A percentile compares a stretch with the other conserved stretches of the same genome.
Conservation (phyloP, 306 rosid species). For the Cicer judaicum region DNA sequence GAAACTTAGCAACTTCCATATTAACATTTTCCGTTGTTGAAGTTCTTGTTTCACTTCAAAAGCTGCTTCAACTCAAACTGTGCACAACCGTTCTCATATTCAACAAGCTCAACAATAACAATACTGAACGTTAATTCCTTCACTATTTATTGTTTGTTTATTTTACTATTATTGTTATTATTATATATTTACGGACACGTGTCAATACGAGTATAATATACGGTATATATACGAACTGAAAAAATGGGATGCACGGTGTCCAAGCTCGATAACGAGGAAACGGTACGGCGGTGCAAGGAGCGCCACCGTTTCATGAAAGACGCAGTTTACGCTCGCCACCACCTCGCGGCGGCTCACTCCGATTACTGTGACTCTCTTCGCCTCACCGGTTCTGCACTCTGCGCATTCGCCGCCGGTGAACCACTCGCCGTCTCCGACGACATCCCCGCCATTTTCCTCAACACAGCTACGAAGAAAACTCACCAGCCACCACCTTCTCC, state of each 20-base stretch:
- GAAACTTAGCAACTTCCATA: not conserved
- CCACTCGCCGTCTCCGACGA: slow-evolving; percentile 74
- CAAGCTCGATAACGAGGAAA: slow-evolving; percentile 85
- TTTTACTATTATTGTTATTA: not conserved
- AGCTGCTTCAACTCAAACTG: slow-evolving; percentile 2
- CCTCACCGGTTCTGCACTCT: slow-evolving; percentile 76
- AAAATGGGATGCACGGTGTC: slow-evolving; percentile 90
- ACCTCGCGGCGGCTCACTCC: slow-evolving; percentile 90
- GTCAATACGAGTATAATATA: slow-evolving; percentile 35
- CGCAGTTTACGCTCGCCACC: slow-evolving; percentile 81
- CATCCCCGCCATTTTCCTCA: slow-evolving; percentile 75
- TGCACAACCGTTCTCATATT: not conserved
- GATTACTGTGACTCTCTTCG: slow-evolving; percentile 90
- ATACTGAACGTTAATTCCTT: not conserved
- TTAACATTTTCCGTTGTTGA: not conserved
- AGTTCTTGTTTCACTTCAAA: slow-evolving; percentile 26
- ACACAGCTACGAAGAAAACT: slow-evolving; percentile 24
- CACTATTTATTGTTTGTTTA: not conserved
- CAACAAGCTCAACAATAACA: not conserved
- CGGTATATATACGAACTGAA: slow-evolving; percentile 2
- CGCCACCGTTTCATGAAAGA: slow-evolving; percentile 80
- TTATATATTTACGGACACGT: slow-evolving; percentile 10
- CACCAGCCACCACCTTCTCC: slow-evolving; percentile 40
- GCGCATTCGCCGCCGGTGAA: slow-evolving; percentile 70
- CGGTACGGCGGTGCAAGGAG: slow-evolving; percentile 92